Evolutionary conservation across 2,329 filamentous ascomycete genomes (phyloP).

Genomic region (Exophiala spinifera): DNA sequence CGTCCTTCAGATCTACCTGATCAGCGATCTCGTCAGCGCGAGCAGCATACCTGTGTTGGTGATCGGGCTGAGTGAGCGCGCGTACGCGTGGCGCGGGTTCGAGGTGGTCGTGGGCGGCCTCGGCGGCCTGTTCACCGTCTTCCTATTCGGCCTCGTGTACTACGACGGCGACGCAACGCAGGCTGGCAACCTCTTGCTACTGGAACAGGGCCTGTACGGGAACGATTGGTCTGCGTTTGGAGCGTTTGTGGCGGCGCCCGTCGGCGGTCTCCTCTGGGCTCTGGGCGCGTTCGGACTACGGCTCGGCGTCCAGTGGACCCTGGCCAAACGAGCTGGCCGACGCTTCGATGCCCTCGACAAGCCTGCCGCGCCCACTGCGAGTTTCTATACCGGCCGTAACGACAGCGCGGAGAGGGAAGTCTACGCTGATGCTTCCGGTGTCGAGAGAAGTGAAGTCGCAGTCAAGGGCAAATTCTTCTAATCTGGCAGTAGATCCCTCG

Average conservation of each 20-base stretch:
- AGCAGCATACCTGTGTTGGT: conserved; percentile 71
- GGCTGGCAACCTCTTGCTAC: conserved; percentile 66
- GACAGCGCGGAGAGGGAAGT: conserved; percentile 14
- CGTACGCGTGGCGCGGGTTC: conserved; percentile 74
- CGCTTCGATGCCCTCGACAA: conserved; percentile 67
- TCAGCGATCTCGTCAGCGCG: conserved; percentile 75
- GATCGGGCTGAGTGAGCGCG: conserved; percentile 63
- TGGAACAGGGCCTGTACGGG: conserved; percentile 70
- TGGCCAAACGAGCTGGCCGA: conserved; percentile 57
- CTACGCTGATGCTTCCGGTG: conserved; percentile 21
- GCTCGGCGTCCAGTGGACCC: conserved; percentile 56
- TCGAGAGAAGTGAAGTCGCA: conserved; percentile 24
- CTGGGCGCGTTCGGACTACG: conserved; percentile 61
- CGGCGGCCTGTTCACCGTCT: conserved; percentile 74
- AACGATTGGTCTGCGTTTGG: conserved; percentile 78
- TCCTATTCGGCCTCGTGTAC: conserved; percentile 77
- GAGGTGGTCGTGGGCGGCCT: conserved; percentile 76
- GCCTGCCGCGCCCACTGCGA: conserved; percentile 35
- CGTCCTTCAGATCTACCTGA: conserved; percentile 77
- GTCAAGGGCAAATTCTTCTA: conserved; percentile 30
- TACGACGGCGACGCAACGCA: conserved; percentile 60
- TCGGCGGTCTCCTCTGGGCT: conserved; percentile 72
- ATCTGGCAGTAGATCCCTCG: too few species aligned
- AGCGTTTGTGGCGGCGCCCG: conserved; percentile 74
- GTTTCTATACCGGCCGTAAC: conserved; percentile 24